Conservation (phyloP, 768 basidiomycete genomes). For the Rhizopogon rudus region DNA sequence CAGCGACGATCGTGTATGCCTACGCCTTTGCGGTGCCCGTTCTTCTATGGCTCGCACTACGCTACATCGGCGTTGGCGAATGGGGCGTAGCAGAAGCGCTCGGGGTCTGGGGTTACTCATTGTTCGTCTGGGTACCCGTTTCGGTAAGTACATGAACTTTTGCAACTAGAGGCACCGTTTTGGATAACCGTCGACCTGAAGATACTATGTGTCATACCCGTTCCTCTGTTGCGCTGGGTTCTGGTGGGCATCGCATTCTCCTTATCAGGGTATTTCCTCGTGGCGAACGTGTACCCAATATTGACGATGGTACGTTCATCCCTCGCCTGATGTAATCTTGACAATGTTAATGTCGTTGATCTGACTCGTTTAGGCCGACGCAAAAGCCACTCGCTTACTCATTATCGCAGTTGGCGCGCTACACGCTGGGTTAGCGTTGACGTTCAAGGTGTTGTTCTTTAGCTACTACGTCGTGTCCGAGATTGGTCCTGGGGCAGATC, state of each 20-base stretch:
- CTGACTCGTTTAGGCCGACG: constrained; percentile 58
- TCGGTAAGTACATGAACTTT: constrained; percentile 44
- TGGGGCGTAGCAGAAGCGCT: constrained; percentile 86
- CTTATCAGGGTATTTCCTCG: constrained; percentile 86
- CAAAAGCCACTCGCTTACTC: constrained; percentile 78
- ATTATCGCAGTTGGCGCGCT: constrained; percentile 71
- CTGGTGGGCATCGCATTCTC: constrained; percentile 68
- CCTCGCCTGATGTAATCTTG: not conserved
- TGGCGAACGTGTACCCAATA: constrained; percentile 83
- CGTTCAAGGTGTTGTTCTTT: constrained; percentile 75
- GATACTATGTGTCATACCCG: constrained; percentile 84
- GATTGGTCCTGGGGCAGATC: constrained; percentile 25
- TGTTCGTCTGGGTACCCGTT: constrained; percentile 87
- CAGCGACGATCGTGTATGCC: constrained; percentile 78
- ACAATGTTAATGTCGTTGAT: not conserved
- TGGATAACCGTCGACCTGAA: constrained; percentile 22
- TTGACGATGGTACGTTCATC: constrained; percentile 64
- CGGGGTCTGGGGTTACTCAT: constrained; percentile 75
- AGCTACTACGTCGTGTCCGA: constrained; percentile 45
- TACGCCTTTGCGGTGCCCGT: constrained; percentile 85
- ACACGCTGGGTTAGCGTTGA: constrained; percentile 77
- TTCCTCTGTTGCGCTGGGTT: constrained; percentile 78
- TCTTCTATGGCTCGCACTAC: constrained; percentile 76
- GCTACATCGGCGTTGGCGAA: constrained; percentile 85
- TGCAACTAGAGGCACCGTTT: not conserved